A percentile compares a stretch with the other conserved stretches of the same genome.
Conservation (phyloP, 805 yeast species). For the Komagataella populi region DNA sequence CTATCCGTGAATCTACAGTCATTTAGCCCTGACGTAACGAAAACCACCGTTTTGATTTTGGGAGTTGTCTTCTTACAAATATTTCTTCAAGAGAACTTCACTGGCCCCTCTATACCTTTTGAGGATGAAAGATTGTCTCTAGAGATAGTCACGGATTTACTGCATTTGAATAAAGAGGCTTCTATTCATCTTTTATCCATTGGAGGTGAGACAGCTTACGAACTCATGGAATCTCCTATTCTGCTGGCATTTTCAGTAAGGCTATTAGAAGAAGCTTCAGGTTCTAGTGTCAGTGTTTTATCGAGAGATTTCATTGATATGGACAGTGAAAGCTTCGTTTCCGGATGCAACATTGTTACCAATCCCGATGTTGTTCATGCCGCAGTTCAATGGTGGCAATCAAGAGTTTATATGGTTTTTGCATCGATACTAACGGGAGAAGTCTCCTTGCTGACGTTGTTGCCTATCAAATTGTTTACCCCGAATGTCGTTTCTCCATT, state of each 20-base stretch:
- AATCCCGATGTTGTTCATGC: slow-evolving; percentile 24
- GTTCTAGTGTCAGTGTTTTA: slow-evolving; percentile 15
- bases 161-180: slow-evolving; percentile 10
- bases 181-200: slow-evolving; percentile 7
- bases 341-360: slow-evolving; percentile 7
- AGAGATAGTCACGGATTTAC: slow-evolving; percentile 9
- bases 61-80: slow-evolving; percentile 54
- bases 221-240: slow-evolving; percentile 36
- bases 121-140: slow-evolving; percentile 12
- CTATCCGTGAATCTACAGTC: slow-evolving; percentile 3
- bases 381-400: slow-evolving; percentile 61
- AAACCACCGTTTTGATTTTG: slow-evolving; percentile 12
- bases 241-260: slow-evolving; percentile 28
- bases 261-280: slow-evolving; percentile 26
- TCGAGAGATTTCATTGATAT: slow-evolving; percentile 4
- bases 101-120: slow-evolving; percentile 58
- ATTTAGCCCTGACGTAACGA: slow-evolving; percentile 10
- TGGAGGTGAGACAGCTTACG: slow-evolving; percentile 58
- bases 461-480: slow-evolving; percentile 26
- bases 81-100: slow-evolving; percentile 64
- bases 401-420: slow-evolving; percentile 54
- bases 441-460: slow-evolving; percentile 25
- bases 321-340: slow-evolving; percentile 12
- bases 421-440: slow-evolving; percentile 52
- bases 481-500: slow-evolving; percentile 19